Evolutionary conservation across 2,329 filamentous ascomycete species (phyloP), one percentile per base, ranked within the genome.

Genomic region (Pestalotiopsis sp.): DNA sequence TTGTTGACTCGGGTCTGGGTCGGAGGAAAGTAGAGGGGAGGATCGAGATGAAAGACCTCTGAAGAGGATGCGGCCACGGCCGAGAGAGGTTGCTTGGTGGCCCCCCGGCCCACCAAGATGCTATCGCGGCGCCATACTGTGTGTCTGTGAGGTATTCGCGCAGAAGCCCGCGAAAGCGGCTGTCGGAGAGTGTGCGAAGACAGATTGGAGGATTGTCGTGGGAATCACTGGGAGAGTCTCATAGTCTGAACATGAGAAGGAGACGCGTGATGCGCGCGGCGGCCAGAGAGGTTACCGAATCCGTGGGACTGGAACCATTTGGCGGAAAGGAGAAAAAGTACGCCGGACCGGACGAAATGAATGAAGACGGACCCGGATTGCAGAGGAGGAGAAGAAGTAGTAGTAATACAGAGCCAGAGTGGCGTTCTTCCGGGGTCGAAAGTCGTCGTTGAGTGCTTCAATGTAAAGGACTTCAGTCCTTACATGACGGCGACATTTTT

Each of bases 151-250:
- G 78, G 74, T 82, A 82, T 81, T 77, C 80, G 79, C 77, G 82
- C 80, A 76, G 79, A 78, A 74, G 81, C 78, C 80, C 84, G 82
- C 78, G 79, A 77, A 73, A 80, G 78, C 73, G 79, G 80, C 72
- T 72, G 75, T 68, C 70, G 72, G 65, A 69, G 59, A 64, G 72
- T 69, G 55, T 76, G 70, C 66, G 77, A 76, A 79, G 75, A 78
- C 77, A 79, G 77, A 72, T 67, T 79, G 77, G 72, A 73, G 67
- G 65, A 5, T 65, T 69, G 65, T 66, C 64, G 20, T 68, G 13
- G 68, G 55, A 36, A 60, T 67, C 70, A 72, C 67, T 68, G 67
- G 65, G 52, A 27, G 65, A 64, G 58, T 71, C 20, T 77, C 75
- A 77, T 76, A 69, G 73, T 75, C 72, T 68, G 69, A 57, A 55